Conservation (phyloP, 148 eudicot genomes). For the Fagopyrum homotropicum region DNA sequence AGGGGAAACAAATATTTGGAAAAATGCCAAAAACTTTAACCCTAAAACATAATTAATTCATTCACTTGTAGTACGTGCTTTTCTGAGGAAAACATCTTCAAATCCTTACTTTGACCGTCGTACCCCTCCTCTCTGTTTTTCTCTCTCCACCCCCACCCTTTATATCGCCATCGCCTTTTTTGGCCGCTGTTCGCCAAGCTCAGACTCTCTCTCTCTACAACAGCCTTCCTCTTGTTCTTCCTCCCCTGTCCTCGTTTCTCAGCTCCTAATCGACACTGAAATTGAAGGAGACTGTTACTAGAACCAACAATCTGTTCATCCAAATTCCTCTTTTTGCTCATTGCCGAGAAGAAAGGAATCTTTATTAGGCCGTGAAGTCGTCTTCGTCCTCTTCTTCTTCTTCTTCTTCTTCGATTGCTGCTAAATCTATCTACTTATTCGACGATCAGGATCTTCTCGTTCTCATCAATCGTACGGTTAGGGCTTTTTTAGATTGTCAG, state of each 20-base stretch:
- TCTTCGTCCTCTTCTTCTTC: neutral
- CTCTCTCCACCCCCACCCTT: conserved; percentile 7
- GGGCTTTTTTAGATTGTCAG: conserved; percentile 6
- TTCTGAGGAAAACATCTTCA: conserved; percentile 1
- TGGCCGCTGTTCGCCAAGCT: neutral
- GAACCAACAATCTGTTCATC: neutral
- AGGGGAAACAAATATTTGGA: neutral
- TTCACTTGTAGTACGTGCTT: neutral
- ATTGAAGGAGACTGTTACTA: neutral
- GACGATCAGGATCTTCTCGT: conserved; percentile 12
- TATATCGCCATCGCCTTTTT: conserved; percentile 14
- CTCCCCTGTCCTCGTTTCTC: neutral
- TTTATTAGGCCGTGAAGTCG: neutral
- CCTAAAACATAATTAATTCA: neutral
- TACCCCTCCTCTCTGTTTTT: conserved; percentile 2
- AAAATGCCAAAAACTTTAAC: neutral
- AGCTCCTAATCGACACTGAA: neutral
- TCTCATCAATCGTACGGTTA: conserved; percentile 9
- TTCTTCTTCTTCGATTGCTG: conserved; percentile 1
- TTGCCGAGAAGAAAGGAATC: neutral
- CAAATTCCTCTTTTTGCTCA: neutral
- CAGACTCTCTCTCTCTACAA: neutral
- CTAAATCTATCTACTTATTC: neutral
- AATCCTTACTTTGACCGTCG: conserved; percentile 5
- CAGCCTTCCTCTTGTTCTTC: neutral